Evolutionary conservation across 768 basidiomycete species (phyloP).

Genomic region (Pilatotrama ljubarskyi): DNA sequence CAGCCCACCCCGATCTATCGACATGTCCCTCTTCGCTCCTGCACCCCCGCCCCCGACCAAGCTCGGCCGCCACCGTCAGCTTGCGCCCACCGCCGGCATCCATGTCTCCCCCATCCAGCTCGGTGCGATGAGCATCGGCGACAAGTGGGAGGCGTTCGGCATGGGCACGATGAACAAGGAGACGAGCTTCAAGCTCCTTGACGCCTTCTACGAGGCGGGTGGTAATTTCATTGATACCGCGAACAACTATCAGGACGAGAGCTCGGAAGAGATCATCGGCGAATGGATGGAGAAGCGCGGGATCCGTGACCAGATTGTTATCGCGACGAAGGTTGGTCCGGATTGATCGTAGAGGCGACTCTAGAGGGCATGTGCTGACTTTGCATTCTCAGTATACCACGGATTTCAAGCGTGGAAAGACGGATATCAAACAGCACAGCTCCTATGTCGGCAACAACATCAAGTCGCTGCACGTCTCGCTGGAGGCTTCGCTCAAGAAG

Average conservation of each 20-base stretch:
- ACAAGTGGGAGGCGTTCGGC: constrained; percentile 34
- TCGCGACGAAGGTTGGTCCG: constrained; percentile 30
- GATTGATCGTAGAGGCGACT: no score
- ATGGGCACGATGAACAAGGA: constrained; percentile 40
- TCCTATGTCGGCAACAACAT: constrained; percentile 46
- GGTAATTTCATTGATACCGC: constrained; percentile 40
- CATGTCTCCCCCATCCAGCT: constrained; percentile 41
- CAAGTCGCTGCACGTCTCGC: constrained; percentile 36
- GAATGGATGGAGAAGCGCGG: constrained; percentile 42
- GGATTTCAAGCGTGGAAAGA: constrained; percentile 26
- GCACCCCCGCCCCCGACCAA: constrained; percentile 27
- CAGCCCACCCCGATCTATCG: not conserved
- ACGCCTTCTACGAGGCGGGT: constrained; percentile 33
- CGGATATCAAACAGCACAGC: constrained; percentile 31
- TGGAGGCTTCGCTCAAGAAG: constrained; percentile 45
- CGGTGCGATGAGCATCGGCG: constrained; percentile 42
- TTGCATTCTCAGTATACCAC: constrained; percentile 27
- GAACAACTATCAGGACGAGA: constrained; percentile 35
- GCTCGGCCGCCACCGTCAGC: constrained; percentile 34
- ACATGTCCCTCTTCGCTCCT: constrained; percentile 3
- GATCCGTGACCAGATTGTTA: constrained; percentile 39
- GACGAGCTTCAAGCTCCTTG: constrained; percentile 32
- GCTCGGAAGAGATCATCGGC: constrained; percentile 41
- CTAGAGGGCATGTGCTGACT: not conserved
- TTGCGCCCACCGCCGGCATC: constrained; percentile 38